These are phyloP conservation scores for Acanthamoeba rhysodes DNA, from an alignment of 208 protist species.

Conservation along the genomic window DNA sequence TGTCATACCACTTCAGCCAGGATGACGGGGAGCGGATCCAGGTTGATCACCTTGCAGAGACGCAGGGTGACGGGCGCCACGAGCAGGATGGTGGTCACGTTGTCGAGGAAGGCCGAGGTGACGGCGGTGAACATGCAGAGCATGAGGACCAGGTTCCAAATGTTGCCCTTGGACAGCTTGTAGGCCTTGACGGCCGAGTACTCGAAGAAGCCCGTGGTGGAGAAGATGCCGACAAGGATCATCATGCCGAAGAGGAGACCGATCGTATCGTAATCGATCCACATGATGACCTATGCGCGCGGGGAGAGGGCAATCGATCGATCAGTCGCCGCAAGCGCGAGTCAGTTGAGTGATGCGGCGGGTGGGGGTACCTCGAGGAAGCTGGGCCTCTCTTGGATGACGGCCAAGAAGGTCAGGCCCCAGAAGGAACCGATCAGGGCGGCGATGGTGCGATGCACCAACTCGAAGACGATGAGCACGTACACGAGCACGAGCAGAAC, in stretches of 20 bases:
- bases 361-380: conserved; percentile 60
- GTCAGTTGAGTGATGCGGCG: neutral
- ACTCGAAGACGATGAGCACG: conserved; percentile 88
- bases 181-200: conserved; percentile 83
- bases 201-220: conserved; percentile 89
- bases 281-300: conserved; percentile 76
- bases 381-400: neutral
- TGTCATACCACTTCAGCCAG: conserved; percentile 83
- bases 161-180: conserved; percentile 82
- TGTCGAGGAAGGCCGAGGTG: conserved; percentile 89
- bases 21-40: conserved; percentile 87
- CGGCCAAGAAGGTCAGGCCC: conserved; percentile 67
- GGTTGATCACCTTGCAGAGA: conserved; percentile 84
- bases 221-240: conserved; percentile 89
- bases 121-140: conserved; percentile 77
- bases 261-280: conserved; percentile 83
- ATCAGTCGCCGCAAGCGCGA: neutral
- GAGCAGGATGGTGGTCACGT: conserved; percentile 91
- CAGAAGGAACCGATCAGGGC: conserved; percentile 87
- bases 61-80: conserved; percentile 88
- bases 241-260: conserved; percentile 90
- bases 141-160: conserved; percentile 80
- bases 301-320: too few species aligned
- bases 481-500: conserved; percentile 87
- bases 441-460: conserved; percentile 86